A percentile compares a stretch with the other conserved stretches of the same genome.
Evolutionary conservation across 495 filamentous ascomycete species (phyloP).

Genomic region (Xylaria cubensis): DNA sequence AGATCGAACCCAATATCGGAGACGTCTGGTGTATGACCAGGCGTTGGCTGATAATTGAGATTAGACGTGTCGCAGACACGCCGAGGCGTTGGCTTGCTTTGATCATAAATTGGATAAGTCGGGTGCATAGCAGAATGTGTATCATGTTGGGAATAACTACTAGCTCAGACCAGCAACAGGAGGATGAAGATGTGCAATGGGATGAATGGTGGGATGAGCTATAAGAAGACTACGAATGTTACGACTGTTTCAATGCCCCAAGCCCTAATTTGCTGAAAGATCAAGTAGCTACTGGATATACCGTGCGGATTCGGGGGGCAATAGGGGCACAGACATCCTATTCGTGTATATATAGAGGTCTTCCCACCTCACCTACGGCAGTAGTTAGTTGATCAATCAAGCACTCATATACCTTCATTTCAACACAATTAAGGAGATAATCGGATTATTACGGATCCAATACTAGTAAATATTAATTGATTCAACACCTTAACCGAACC

Average conservation of each 20-base stretch:
- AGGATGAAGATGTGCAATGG: not conserved
- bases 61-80: not conserved
- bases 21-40: not conserved
- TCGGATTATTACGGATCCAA: too few species aligned
- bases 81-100: not conserved
- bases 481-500: too few species aligned
- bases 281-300: too few species aligned
- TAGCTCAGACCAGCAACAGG: not conserved
- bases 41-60: not conserved
- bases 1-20: not conserved
- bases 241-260: not conserved
- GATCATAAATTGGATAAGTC: not conserved
- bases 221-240: not conserved
- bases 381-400: too few species aligned
- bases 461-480: too few species aligned
- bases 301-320: too few species aligned
- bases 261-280: too few species aligned
- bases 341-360: too few species aligned
- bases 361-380: too few species aligned
- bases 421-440: too few species aligned
- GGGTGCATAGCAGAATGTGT: not conserved
- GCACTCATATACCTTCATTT: too few species aligned
- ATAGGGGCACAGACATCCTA: too few species aligned
- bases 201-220: not conserved
- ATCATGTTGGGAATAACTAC: not conserved